Evolutionary conservation across 208 protist species (phyloP).

Genomic region (Crithidia fasciculata): DNA sequence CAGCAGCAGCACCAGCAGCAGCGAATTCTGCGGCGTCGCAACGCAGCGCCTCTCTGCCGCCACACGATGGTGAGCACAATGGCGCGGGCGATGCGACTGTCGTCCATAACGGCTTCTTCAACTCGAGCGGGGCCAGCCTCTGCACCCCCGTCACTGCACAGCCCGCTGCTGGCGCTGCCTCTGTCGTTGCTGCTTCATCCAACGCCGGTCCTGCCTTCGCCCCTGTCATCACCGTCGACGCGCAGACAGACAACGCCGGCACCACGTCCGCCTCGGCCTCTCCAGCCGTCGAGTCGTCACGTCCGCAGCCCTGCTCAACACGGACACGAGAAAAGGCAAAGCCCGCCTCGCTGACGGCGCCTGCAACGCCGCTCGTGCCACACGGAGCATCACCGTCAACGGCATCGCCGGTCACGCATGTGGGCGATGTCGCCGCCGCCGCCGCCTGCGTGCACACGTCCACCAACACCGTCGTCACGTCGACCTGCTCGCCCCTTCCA

Average conservation of each 20-base stretch:
- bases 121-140: background rate
- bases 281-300: too few species aligned
- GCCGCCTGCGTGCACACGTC: conserved; percentile 6
- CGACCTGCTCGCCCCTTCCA: too few species aligned
- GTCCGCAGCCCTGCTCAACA: too few species aligned
- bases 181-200: background rate
- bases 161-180: background rate
- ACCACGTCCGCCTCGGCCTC: background rate
- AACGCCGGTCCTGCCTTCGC: background rate
- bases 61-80: background rate
- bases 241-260: conserved; percentile 1
- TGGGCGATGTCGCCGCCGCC: background rate
- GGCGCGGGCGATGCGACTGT: too few species aligned
- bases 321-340: background rate
- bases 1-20: too few species aligned
- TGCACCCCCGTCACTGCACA: conserved; percentile 6
- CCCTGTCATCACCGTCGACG: background rate
- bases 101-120: background rate
- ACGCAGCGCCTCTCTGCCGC: conserved; percentile 1
- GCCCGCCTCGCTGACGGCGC: background rate
- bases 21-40: background rate
- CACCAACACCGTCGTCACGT: conserved; percentile 1
- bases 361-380: too few species aligned
- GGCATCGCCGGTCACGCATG: background rate
- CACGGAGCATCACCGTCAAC: too few species aligned